Conservation (phyloP, 306 rosid species). For the Alnus rubra region DNA sequence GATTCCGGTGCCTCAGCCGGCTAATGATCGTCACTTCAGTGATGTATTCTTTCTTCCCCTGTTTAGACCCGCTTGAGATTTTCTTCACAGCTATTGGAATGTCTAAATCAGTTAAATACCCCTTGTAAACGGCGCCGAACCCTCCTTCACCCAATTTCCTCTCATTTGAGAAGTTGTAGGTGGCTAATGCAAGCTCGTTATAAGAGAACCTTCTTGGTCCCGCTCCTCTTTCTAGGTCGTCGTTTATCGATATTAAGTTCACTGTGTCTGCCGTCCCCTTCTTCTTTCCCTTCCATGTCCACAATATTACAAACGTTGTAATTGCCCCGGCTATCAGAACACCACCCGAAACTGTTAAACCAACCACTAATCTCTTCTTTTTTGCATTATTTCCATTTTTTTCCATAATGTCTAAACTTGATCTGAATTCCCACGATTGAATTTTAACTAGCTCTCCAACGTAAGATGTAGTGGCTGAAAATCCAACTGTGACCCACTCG, state of each 20-base stretch:
- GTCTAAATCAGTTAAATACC: conserved; percentile 1
- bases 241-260: background rate
- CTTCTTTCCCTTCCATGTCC: background rate
- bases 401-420: background rate
- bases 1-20: conserved; percentile 2
- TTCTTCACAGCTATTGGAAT: conserved; percentile 4
- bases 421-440: conserved; percentile 32
- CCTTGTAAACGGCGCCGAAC: conserved; percentile 8
- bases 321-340: background rate
- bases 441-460: conserved; percentile 29
- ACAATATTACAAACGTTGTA: background rate
- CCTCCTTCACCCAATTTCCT: conserved; percentile 5
- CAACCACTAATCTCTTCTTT: background rate
- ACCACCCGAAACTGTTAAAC: background rate
- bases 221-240: conserved; percentile 20
- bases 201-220: conserved; percentile 21
- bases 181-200: background rate
- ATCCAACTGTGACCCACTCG: conserved; percentile 52
- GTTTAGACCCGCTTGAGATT: conserved; percentile 14
- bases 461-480: conserved; percentile 32
- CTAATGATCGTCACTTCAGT: conserved; percentile 13
- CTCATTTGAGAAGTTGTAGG: background rate
- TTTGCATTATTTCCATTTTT: background rate
- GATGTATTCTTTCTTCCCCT: conserved; percentile 13
- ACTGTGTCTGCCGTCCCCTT: background rate